Evolutionary conservation across 2,329 filamentous ascomycete species (phyloP), one percentile per base, ranked within the genome.

Genomic region (Cladosporium sp.): DNA sequence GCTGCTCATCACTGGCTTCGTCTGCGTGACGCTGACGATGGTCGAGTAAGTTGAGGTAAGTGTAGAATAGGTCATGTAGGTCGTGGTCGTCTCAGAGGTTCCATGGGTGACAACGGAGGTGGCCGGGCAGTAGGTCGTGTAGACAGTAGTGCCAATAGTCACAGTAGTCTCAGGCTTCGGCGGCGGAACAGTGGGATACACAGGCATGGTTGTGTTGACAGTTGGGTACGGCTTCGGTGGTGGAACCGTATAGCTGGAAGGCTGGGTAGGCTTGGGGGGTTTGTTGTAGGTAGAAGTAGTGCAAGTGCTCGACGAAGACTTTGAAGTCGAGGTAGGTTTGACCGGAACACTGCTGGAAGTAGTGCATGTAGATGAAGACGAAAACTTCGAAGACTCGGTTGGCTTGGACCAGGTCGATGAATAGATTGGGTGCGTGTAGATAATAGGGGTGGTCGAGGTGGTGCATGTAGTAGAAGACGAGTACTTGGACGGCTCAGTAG

Each of bases 111-210:
- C 10, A 4, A 55, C 40, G 3, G 40, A 47, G 2, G 52, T 55
- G 15, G 34, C 52, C 20, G 52, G 52, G 52, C 58, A 63, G 39
- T 55, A 58, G 12, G 61, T 63, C 17, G 58, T 60, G 48, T 61
- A 62, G 8, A 62, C 40, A 3, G 45, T 59, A 4, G 50, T 56
- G 25, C 47, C 57, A 17, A 56, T 50, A 4, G 57, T 59, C 2
- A 59, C 57, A 10, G 56, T 58, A 1, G 50, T 51, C 25, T 40
- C 17, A 13, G 28, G 24, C 3, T 32, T 25, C 25, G 28, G 28
- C 1, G 42, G 22, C 17, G 52, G 52, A n/a, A 19, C 22, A 17
- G 39, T 45, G 17, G 52, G 52, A 10, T 13, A 13, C 3, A 35
- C 39, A 6, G 37, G 39, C 10, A 28, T 6, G 6, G 52, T 37